A percentile compares a stretch with the other conserved stretches of the same genome.
Evolutionary conservation across 106 monocot species (phyloP).

Genomic region (Platanthera guangdongensis): DNA sequence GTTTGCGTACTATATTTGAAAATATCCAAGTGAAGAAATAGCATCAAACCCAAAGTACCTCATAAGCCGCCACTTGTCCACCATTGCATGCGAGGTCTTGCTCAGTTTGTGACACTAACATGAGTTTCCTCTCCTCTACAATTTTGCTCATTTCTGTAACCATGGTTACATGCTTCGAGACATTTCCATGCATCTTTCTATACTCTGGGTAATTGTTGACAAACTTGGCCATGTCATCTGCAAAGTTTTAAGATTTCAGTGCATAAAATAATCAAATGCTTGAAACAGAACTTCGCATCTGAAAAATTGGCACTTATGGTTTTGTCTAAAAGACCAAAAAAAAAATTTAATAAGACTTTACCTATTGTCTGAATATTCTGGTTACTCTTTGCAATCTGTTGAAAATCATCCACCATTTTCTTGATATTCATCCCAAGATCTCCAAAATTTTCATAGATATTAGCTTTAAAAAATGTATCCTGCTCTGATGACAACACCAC

Average conservation of each 20-base stretch:
- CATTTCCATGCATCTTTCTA: slow-evolving; percentile 97
- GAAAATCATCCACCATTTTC: slow-evolving; percentile 98
- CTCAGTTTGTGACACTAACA: slow-evolving; percentile 95
- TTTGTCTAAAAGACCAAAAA: neutral
- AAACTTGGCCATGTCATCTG: slow-evolving; percentile 99
- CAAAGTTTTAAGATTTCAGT: slow-evolving; percentile 8
- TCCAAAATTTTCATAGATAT: slow-evolving; percentile 98
- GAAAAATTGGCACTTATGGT: neutral
- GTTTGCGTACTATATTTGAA: neutral
- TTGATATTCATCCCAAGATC: slow-evolving; percentile 99
- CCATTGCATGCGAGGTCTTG: slow-evolving; percentile 98
- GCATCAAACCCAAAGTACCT: slow-evolving; percentile 32
- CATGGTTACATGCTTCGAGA: slow-evolving; percentile 94
- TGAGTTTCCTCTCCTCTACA: slow-evolving; percentile 84
- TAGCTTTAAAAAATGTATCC: slow-evolving; percentile 89
- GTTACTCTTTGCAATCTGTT: slow-evolving; percentile 92
- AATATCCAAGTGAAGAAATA: neutral
- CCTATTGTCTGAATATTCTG: slow-evolving; percentile 97
- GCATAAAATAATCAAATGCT: slow-evolving; percentile 3
- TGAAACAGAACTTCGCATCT: neutral
- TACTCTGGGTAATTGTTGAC: slow-evolving; percentile 96
- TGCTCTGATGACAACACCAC: slow-evolving; percentile 93
- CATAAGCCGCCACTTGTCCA: slow-evolving; percentile 94
- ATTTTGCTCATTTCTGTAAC: slow-evolving; percentile 97
- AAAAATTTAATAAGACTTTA: slow-evolving; percentile 11